Conservation (phyloP, 2,329 filamentous ascomycete species). For the Beauveria varroae region DNA sequence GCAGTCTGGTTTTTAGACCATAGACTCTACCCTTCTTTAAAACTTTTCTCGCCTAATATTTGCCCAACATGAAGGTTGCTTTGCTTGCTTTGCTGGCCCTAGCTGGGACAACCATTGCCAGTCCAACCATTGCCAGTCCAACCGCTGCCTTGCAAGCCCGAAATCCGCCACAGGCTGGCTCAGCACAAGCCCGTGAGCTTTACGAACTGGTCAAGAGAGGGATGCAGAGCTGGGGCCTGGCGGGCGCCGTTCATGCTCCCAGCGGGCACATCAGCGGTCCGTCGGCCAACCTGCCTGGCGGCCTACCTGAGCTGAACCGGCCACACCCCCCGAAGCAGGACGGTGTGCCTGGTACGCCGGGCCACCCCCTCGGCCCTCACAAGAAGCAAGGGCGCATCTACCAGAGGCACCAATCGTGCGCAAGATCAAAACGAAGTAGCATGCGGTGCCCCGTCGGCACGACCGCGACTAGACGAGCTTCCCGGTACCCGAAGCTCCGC, state of each 20-base stretch:
- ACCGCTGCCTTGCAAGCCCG: too few relatives aligned
- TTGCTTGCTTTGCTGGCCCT: too few relatives aligned
- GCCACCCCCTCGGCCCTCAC: background rate
- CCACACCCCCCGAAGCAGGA: background rate
- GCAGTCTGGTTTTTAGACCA: too few relatives aligned
- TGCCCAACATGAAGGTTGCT: too few relatives aligned
- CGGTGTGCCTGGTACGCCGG: background rate
- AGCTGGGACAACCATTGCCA: too few relatives aligned
- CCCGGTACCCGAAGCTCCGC: background rate
- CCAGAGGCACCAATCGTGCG: background rate
- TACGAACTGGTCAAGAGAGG: too few relatives aligned
- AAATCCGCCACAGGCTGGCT: too few relatives aligned
- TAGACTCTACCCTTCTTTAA: too few relatives aligned
- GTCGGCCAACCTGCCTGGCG: background rate
- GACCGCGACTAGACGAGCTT: background rate
- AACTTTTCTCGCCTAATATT: too few relatives aligned
- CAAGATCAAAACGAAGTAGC: background rate
- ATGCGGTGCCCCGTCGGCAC: background rate
- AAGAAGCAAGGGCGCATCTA: background rate
- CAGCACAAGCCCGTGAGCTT: too few relatives aligned
- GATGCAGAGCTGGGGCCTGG: background rate
- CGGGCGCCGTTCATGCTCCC: background rate
- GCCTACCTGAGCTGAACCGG: background rate
- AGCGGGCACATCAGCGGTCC: background rate
- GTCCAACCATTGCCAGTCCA: too few relatives aligned